Evolutionary conservation across 768 basidiomycete species (phyloP).

Genomic region (Neoboletus brunneissimus): DNA sequence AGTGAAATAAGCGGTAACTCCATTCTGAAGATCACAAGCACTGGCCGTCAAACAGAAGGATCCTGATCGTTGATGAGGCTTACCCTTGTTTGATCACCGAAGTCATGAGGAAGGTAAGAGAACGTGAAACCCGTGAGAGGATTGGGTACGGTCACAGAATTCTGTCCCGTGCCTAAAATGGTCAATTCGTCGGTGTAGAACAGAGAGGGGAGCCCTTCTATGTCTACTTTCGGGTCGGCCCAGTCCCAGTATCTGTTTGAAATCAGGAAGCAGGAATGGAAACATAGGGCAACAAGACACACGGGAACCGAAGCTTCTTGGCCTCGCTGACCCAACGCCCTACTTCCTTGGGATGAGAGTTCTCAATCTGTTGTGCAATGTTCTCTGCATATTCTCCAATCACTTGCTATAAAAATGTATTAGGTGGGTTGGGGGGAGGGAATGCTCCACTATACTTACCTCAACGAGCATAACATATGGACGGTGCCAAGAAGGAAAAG

Average conservation of each 20-base stretch:
- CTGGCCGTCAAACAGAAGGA: not conserved
- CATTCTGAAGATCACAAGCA: constrained; percentile 1
- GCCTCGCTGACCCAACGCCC: constrained; percentile 22
- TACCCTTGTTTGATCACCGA: constrained; percentile 13
- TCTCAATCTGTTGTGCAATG: constrained; percentile 26
- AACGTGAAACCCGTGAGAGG: constrained; percentile 18
- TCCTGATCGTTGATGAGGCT: not conserved
- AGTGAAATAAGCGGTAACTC: constrained; percentile 15
- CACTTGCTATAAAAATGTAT: constrained; percentile 20
- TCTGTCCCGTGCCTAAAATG: constrained; percentile 4
- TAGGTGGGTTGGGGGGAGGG: not conserved
- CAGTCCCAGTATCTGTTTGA: constrained; percentile 29
- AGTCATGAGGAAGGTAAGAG: constrained; percentile 21
- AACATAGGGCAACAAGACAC: not conserved
- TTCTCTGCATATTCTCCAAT: constrained; percentile 25
- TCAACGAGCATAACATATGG: constrained; percentile 30
- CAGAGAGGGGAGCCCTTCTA: constrained; percentile 21
- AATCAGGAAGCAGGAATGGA: not conserved
- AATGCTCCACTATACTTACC: constrained; percentile 2
- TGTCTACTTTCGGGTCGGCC: constrained; percentile 20
- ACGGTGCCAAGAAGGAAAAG: constrained; percentile 28
- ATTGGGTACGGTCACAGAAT: constrained; percentile 12
- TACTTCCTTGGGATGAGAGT: constrained; percentile 13
- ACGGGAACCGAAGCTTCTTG: constrained; percentile 29
- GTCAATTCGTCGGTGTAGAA: constrained; percentile 15